A percentile compares a stretch with the other conserved stretches of the same genome.
Conservation (phyloP, 129 eudicot genomes). For the Glebionis coronaria region DNA sequence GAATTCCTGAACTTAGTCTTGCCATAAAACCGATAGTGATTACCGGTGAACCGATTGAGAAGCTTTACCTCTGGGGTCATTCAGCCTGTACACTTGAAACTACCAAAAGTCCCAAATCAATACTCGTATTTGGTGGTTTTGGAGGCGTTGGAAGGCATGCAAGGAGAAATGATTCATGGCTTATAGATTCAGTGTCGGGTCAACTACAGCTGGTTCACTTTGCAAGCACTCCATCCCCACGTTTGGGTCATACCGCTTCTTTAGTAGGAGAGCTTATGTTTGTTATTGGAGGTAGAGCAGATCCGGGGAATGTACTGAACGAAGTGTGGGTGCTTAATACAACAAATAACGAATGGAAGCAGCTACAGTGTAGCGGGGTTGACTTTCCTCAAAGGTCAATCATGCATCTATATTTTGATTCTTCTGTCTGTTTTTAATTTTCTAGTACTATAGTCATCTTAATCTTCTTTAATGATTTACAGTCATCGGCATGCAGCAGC, state of each 20-base stretch:
- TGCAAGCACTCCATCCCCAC: constrained; percentile 59
- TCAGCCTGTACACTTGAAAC: constrained; percentile 53
- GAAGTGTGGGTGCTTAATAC: constrained; percentile 75
- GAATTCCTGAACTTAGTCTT: constrained; percentile 38
- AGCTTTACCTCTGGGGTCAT: constrained; percentile 94
- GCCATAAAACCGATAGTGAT: constrained; percentile 34
- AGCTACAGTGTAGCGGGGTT: constrained; percentile 52
- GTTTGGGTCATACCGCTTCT: constrained; percentile 87
- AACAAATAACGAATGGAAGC: constrained; percentile 53
- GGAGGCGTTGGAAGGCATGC: constrained; percentile 96
- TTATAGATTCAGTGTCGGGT: constrained; percentile 60
- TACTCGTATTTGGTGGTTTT: constrained; percentile 89
- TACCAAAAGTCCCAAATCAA: constrained; percentile 29
- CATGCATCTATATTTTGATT: not conserved
- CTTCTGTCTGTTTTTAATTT: not conserved
- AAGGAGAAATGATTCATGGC: constrained; percentile 69
- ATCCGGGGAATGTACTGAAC: constrained; percentile 71
- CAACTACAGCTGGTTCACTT: constrained; percentile 36
- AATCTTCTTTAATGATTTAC: constrained; percentile 15
- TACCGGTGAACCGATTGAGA: constrained; percentile 75
- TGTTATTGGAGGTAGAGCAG: constrained; percentile 96
- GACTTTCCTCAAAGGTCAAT: constrained; percentile 74
- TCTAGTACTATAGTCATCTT: not conserved
- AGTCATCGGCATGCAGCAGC: constrained; percentile 99
- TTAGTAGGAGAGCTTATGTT: constrained; percentile 57